Evolutionary conservation across 352 stramenopile species (phyloP), one percentile per base, ranked within the genome.

Genomic region (Globisporangium iwayamae): DNA sequence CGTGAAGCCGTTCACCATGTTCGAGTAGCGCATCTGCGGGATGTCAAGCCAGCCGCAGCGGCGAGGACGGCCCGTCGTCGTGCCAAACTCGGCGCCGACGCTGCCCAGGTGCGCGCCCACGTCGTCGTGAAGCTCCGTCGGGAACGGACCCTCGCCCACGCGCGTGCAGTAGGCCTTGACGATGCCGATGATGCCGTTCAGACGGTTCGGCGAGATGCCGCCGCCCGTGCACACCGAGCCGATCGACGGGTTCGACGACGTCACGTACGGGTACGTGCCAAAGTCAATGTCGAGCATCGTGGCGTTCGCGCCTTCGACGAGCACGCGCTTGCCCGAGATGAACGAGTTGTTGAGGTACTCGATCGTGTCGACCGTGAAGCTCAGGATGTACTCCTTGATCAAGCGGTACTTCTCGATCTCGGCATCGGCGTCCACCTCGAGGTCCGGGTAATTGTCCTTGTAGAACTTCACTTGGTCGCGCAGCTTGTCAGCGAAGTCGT

Each of bases 221-320:
- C 98, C 85, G 34, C 96, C 97, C 18, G 98, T 99, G 78, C 97
- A 96, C 39, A 99, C 96, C 72, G 88, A 97, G 60, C 98, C 97
- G 65, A 99, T 97, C 50, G 93, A 98, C 50, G 98, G 97, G 75
- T 99, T 99, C 62, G 91, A 98, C 50, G 96, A 99, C 38, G 98
- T 99, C 48, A 99, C 98, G 79, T 98, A 99, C 45, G 97, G 98
- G 83, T 99, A 99, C 54, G 97, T 99, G 59, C 98, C 98, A 72
- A 99, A 99, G 81, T 99, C 98, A 81, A 99, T 98, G 81, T 99
- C 98, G 47, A 99, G 84, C 97, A 99, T 99, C 25, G 96, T 98
- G 5, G 98, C 98, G 79, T 99, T 99, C 34, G 97, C 97, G 55
- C 98, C 98, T 72, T 99, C 98, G 2, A 99, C 95, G 30, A 99